phyloP scores from a whole-genome alignment of 164 flowering plant species.

The Malania oleifera region DNA sequence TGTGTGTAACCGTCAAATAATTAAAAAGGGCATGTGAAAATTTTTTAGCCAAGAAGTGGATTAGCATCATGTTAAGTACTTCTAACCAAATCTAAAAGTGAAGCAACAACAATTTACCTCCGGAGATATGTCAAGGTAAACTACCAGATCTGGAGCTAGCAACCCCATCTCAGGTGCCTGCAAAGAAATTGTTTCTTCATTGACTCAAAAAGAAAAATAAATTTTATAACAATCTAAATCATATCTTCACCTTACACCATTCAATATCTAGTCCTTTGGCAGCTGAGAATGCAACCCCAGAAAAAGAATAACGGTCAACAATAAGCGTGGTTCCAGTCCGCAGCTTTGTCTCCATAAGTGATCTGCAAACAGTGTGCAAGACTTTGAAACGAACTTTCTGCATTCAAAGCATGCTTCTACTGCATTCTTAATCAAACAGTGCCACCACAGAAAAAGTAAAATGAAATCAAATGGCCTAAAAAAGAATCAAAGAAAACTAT shows the following conservation, averaged over 20 bases:
- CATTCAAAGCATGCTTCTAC: no score
- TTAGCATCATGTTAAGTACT: no score
- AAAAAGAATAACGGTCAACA: constrained; percentile 87
- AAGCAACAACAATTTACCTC: constrained; percentile 36
- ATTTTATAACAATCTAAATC: neutral
- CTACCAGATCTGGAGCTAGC: constrained; percentile 70
- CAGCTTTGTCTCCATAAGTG: constrained; percentile 75
- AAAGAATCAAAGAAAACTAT: no score
- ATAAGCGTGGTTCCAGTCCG: constrained; percentile 67
- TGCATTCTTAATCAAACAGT: no score
- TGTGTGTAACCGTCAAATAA: no score
- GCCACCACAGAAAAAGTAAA: no score
- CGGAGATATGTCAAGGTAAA: constrained; percentile 65
- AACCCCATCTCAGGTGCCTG: constrained; percentile 73
- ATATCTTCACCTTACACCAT: constrained; percentile 77
- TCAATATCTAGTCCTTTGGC: constrained; percentile 86
- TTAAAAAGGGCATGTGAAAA: no score
- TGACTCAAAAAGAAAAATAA: neutral
- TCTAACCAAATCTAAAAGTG: no score
- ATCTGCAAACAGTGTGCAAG: constrained; percentile 36
- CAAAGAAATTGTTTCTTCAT: constrained; percentile 9
- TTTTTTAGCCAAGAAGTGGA: no score
- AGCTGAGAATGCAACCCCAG: constrained; percentile 92
- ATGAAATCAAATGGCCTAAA: no score
- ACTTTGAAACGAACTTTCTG: neutral